Evolutionary conservation across 345 rosid genomes (phyloP).

Genomic region (Heritiera fomes): DNA sequence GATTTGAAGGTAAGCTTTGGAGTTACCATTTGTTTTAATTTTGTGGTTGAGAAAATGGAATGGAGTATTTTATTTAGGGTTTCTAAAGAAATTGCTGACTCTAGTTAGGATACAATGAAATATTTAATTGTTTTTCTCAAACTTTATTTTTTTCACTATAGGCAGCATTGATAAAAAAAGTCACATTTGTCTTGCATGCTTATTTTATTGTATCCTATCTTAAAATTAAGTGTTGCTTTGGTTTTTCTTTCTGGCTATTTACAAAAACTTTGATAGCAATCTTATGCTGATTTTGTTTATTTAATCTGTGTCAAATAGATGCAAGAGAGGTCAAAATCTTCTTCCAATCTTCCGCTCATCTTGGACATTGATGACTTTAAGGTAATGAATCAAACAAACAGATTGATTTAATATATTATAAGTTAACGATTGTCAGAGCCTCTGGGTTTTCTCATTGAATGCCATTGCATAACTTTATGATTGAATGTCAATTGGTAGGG

Average conservation of each 20-base stretch:
- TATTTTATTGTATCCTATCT: constrained; percentile 4
- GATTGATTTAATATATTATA: not conserved
- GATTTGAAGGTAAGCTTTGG: not conserved
- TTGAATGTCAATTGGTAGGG: constrained; percentile 53
- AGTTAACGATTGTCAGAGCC: constrained; percentile 11
- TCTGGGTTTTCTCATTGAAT: constrained; percentile 15
- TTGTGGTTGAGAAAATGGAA: constrained; percentile 6
- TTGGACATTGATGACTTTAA: constrained; percentile 90
- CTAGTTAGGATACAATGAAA: not conserved
- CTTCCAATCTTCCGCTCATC: constrained; percentile 75
- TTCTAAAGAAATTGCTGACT: constrained; percentile 5
- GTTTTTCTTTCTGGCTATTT: not conserved
- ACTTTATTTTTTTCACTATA: not conserved
- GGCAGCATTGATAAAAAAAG: not conserved
- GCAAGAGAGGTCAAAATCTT: constrained; percentile 58
- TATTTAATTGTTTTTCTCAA: not conserved
- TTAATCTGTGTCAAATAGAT: constrained; percentile 44
- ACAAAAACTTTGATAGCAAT: not conserved
- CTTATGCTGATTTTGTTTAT: constrained; percentile 2
- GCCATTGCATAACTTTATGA: not conserved
- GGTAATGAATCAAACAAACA: constrained; percentile 44
- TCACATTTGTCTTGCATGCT: not conserved
- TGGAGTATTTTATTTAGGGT: not conserved
- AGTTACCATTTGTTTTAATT: not conserved
- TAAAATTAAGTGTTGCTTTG: not conserved